Evolutionary conservation across 75 land plant genomes (phyloP).

Genomic region (Adiantum capillusveneris): DNA sequence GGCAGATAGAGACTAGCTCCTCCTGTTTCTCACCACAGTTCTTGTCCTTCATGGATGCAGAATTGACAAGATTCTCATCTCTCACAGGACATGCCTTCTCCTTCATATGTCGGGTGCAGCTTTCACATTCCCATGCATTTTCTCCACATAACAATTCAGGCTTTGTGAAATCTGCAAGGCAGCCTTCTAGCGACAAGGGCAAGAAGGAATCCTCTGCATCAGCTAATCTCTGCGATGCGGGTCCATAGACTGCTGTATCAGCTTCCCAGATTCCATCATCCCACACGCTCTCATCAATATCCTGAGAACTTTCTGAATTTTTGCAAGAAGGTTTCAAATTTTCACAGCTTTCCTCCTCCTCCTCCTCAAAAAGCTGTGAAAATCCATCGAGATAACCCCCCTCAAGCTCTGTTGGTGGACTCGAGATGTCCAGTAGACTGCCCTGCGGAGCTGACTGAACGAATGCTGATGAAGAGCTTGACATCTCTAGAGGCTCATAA

Average conservation of each 20-base stretch:
- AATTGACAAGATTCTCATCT: not conserved
- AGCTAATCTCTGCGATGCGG: constrained; percentile 51
- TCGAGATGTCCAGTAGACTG: not conserved
- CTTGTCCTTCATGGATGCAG: not conserved
- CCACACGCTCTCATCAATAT: not conserved
- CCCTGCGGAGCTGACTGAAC: not conserved
- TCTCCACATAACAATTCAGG: constrained; percentile 77
- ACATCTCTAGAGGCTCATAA: not conserved
- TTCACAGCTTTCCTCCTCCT: not conserved
- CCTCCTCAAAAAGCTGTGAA: constrained; percentile 16
- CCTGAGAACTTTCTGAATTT: not conserved
- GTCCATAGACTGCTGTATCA: constrained; percentile 26
- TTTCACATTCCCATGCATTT: constrained; percentile 87
- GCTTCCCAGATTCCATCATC: constrained; percentile 1
- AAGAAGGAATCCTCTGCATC: constrained; percentile 43
- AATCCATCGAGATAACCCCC: constrained; percentile 12
- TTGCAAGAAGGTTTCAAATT: not conserved
- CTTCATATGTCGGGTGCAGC: constrained; percentile 40
- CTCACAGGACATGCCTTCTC: not conserved
- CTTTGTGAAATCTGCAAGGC: constrained; percentile 61
- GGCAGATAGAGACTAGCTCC: too few relatives aligned
- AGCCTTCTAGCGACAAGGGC: constrained; percentile 65
- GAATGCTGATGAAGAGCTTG: not conserved
- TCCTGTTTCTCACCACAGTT: not conserved
- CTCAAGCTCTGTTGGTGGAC: too few relatives aligned